Base-by-base conservation (phyloP, 441 rosid species). In the Manihot esculenta region DNA sequence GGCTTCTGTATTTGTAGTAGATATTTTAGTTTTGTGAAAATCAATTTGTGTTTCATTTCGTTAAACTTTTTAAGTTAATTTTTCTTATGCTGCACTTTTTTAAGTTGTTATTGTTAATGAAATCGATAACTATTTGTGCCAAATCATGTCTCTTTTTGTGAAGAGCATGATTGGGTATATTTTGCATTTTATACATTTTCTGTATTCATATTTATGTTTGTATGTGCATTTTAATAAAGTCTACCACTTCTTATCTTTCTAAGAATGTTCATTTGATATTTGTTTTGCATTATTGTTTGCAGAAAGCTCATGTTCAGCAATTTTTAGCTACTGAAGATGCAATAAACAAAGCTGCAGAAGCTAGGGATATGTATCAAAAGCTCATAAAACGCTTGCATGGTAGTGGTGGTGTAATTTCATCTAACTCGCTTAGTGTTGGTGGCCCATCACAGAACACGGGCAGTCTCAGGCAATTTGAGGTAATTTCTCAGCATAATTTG, bases 231-330 rank as follows among this genome's bases (percentile, higher is more conserved):
- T 63, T 21, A 18, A 62, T 62, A 41, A n/a, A 23, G 24, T 38
- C 17, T 64, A 38, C 62, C 23, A 14, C 47, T 51, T 64, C 72
- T 21, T 44, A 23, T 26, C 20, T 50, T 24, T 74, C 33, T 35
- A 55, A n/a, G 66, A 49, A 49, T 47, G 63, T 69, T 62, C 58
- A 59, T 30, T 49, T 70, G 61, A 62, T 51, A 68, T 70, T 17
- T 38, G 11, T 53, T 57, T 70, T 77, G 51, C 45, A 14, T 74
- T 63, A 20, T 69, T 78, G 12, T 76, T 42, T 73, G 45, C 85
- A 91, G 98, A 89, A 93, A 85, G 98, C 96, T 59, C 96, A 93
- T 76, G 94, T 89, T 70, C 93, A 93, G 75, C 98, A 91, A 81
- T 91, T 93, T 87, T 78, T 91, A 81, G 97, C 93, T 50, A 89